Evolutionary conservation across 2,329 filamentous ascomycete species (phyloP).

Genomic region (Trichoderma polysporum): DNA sequence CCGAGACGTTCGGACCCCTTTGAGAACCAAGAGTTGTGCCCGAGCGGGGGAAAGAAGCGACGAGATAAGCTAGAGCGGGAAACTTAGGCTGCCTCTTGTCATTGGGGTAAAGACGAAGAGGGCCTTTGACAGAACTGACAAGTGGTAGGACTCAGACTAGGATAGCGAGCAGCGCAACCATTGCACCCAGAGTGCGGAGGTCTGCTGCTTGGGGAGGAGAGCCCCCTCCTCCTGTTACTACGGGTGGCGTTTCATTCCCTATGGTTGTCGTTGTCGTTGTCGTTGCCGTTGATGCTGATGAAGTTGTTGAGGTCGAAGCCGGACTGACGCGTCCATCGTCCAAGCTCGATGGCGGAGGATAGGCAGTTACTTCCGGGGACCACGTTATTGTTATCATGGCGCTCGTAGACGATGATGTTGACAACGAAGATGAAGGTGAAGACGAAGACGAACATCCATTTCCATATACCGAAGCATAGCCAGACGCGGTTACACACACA

Average conservation of each 20-base stretch:
- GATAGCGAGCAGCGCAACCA: slow-evolving; percentile 2
- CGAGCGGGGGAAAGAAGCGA: not conserved
- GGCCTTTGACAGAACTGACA: not conserved
- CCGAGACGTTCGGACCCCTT: not conserved
- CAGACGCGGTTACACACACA: not conserved
- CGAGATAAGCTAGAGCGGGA: not conserved
- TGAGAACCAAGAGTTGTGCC: not conserved
- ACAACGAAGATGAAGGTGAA: not conserved
- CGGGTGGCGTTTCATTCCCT: not conserved
- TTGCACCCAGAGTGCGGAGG: not conserved
- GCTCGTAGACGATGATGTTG: not conserved
- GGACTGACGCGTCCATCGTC: not conserved
- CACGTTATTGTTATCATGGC: not conserved
- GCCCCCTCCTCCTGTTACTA: slow-evolving; percentile 8
- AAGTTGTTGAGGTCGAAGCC: not conserved
- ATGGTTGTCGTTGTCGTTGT: not conserved
- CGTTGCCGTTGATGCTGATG: not conserved
- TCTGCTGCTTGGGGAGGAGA: not conserved
- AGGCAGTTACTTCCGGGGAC: slow-evolving; percentile 4
- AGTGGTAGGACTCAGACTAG: not conserved
- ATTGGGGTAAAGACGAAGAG: not conserved
- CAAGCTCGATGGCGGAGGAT: not conserved
- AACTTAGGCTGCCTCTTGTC: not conserved
- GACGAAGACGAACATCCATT: slow-evolving; percentile 1
- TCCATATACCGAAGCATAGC: not conserved